Conservation (phyloP, 805 yeast genomes). For the Kuraishia cidri region DNA sequence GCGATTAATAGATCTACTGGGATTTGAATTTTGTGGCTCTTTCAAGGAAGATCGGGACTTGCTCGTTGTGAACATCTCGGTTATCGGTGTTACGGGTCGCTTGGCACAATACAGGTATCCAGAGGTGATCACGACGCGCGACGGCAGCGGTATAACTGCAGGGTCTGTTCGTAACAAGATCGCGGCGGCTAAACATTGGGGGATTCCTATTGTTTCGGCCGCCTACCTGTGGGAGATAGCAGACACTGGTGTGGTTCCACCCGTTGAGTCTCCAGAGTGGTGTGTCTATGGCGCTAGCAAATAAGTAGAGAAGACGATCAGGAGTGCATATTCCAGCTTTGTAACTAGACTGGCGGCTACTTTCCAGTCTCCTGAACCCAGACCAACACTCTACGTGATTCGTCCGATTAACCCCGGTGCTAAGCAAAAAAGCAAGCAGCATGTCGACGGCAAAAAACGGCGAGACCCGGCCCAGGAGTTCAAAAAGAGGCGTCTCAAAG, state of each 20-base stretch:
- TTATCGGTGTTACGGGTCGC: constrained; percentile 26
- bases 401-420: too few relatives aligned
- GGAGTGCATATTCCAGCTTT: too few relatives aligned
- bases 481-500: too few relatives aligned
- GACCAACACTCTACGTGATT: too few relatives aligned
- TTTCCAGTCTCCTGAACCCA: too few relatives aligned
- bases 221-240: constrained; percentile 46
- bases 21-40: constrained; percentile 39
- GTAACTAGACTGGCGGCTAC: too few relatives aligned
- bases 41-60: constrained; percentile 45
- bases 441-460: too few relatives aligned
- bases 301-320: too few relatives aligned
- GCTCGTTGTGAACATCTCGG: constrained; percentile 41
- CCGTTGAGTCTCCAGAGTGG: constrained; percentile 38
- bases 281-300: constrained; percentile 51
- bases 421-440: too few relatives aligned
- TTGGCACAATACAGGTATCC: constrained; percentile 31
- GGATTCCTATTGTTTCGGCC: constrained; percentile 48
- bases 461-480: too few relatives aligned
- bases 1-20: constrained; percentile 47
- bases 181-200: constrained; percentile 48
- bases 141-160: constrained; percentile 3
- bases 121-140: constrained; percentile 15
- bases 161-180: constrained; percentile 42
- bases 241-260: constrained; percentile 26